A percentile compares a stretch with the other conserved stretches of the same genome.
Evolutionary conservation across 2,329 filamentous ascomycete genomes (phyloP).

Genomic region (Diaporthe sp.): DNA sequence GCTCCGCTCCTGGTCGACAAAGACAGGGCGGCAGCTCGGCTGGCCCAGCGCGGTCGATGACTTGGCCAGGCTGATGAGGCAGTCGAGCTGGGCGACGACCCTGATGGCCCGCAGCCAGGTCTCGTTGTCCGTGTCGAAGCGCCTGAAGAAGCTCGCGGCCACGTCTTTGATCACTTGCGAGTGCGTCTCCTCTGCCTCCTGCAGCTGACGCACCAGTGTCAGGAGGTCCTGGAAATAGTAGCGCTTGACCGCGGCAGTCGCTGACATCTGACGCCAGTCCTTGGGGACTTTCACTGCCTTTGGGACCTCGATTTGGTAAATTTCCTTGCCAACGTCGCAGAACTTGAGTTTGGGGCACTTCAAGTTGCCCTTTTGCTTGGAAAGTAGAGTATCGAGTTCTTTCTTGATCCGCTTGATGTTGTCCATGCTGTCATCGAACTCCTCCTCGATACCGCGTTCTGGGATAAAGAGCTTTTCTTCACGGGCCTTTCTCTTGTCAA

Average conservation of each 20-base stretch:
- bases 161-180: constrained; percentile 91
- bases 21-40: constrained; percentile 88
- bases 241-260: constrained; percentile 88
- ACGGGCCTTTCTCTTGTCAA: constrained; percentile 83
- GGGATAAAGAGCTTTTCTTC: constrained; percentile 87
- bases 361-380: constrained; percentile 76
- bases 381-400: constrained; percentile 77
- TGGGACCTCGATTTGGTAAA: constrained; percentile 94
- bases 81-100: constrained; percentile 92
- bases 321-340: constrained; percentile 92
- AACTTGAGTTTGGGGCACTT: constrained; percentile 80
- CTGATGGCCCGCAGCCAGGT: constrained; percentile 91
- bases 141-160: constrained; percentile 81
- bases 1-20: constrained; percentile 86
- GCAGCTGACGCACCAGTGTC: constrained; percentile 83
- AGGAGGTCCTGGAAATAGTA: constrained; percentile 93
- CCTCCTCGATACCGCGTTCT: constrained; percentile 86
- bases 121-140: constrained; percentile 88
- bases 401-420: constrained; percentile 79
- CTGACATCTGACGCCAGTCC: constrained; percentile 95
- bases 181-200: constrained; percentile 95
- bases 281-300: constrained; percentile 87
- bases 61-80: constrained; percentile 91
- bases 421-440: constrained; percentile 88
- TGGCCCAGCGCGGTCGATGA: constrained; percentile 85